Evolutionary conservation across 257 asterid species (phyloP).

Genomic region (Solanum stenotomum): DNA sequence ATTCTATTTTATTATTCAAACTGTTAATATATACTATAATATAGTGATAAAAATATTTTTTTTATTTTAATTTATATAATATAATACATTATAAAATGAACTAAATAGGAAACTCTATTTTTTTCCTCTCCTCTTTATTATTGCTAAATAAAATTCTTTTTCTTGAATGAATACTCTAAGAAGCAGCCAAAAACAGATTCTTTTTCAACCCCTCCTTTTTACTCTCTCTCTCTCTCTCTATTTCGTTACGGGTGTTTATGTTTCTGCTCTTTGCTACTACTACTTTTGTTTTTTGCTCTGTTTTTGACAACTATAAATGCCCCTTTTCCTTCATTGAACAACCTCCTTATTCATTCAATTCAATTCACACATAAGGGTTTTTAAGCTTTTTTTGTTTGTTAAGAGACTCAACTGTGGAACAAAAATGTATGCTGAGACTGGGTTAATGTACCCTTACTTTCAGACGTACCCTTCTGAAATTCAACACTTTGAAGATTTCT

Average conservation of each 20-base stretch:
- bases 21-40: too few relatives aligned
- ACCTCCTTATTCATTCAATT: constrained; percentile 4
- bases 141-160: not conserved
- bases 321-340: constrained; percentile 23
- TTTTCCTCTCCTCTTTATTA: not conserved
- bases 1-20: too few relatives aligned
- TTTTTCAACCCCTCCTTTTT: constrained; percentile 12
- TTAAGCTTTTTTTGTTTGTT: not conserved
- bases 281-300: constrained; percentile 23
- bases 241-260: constrained; percentile 19
- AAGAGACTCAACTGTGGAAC: not conserved
- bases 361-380: not conserved
- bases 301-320: constrained; percentile 41
- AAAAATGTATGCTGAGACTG: constrained; percentile 74
- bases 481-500: constrained; percentile 56
- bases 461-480: constrained; percentile 47
- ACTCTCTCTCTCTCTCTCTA: constrained; percentile 4
- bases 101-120: too few relatives aligned
- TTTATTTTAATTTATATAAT: too few relatives aligned
- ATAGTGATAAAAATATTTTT: too few relatives aligned
- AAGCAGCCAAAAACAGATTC: constrained; percentile 44
- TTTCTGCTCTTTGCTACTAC: constrained; percentile 11
- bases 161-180: constrained; percentile 11
- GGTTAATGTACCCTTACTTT: constrained; percentile 52
- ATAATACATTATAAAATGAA: too few relatives aligned